Base-by-base conservation (phyloP, 2,329 filamentous ascomycete genomes). In the Purpureocillium takamizusanense region DNA sequence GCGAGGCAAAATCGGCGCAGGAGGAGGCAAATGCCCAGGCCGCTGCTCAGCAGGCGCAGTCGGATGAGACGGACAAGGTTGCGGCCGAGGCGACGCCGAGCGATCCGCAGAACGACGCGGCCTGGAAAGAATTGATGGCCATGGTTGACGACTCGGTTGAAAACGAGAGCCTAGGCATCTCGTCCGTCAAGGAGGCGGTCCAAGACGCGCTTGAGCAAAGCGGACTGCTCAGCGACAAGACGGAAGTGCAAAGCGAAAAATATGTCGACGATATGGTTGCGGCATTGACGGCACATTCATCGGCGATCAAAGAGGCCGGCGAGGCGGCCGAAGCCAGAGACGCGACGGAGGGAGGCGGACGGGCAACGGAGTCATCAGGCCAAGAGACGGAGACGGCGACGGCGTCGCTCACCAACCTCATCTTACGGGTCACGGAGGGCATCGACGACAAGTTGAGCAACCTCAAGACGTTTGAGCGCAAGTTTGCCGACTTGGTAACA, bases 61-160 rank as follows among this genome's bases (percentile, higher is more conserved):
- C 18, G 3, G 52, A 55, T n/a, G 49, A 57, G 11, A 23, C 37
- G 14, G 51, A 54, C 12, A 40, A 48, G 15, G 33, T 38, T 8
- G 37, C 44, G 7, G 38, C 47, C 8, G 46, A 54, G 31, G 31
- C 47, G 27, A 28, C 43, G 12, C 36, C 42, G 4, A 33, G 46
- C 32, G 47, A 51, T 35, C 9, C 36, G 7, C 50, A 59, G 14
- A 64, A 54, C 28, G 57, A 65, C 14, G 54, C 53, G 13, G 62
- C 67, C 12, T 78, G 74, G 74, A 63, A 70, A 34, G 68, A 74
- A 36, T 67, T 77, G 54, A 72, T 70, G 48, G 55, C 60, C 21
- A 70, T 67, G 53, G 71, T 77, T 12, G 72, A 77, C 39, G 65
- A 76, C 38, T 69, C 71, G 3, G 70, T 79, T 38, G 70, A 77